Percentiles rank a stretch among this genome's conserved stretches.
phyloP scores from a whole-genome alignment of 495 filamentous ascomycete genomes.

The Chaetomium tenue region DNA sequence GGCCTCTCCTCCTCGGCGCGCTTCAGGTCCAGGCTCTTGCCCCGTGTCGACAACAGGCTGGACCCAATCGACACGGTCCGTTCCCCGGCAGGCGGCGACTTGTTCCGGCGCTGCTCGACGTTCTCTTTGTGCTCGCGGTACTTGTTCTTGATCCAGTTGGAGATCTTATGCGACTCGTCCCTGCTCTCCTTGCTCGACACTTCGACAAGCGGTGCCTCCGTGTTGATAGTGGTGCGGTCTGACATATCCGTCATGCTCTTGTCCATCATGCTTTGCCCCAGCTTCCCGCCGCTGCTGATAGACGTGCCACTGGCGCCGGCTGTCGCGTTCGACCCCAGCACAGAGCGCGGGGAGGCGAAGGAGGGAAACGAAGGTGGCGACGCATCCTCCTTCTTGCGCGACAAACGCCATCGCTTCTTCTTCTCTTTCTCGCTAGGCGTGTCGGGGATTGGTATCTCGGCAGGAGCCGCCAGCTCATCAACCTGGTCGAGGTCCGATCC shows the following conservation, averaged over 20 bases:
- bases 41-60: constrained; percentile 35
- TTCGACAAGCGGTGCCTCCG: constrained; percentile 41
- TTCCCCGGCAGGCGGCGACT: constrained; percentile 45
- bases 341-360: constrained; percentile 48
- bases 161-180: constrained; percentile 64
- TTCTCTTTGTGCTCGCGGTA: constrained; percentile 73
- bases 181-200: constrained; percentile 49
- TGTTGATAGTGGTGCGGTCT: constrained; percentile 40
- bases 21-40: constrained; percentile 47
- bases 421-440: constrained; percentile 64
- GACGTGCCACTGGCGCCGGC: constrained; percentile 70
- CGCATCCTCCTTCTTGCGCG: constrained; percentile 57
- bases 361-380: constrained; percentile 31
- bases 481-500: constrained; percentile 71
- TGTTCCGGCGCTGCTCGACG: constrained; percentile 55
- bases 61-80: constrained; percentile 26
- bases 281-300: constrained; percentile 57
- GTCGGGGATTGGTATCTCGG: constrained; percentile 43
- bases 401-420: constrained; percentile 74
- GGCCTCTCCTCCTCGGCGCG: constrained; percentile 36
- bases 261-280: constrained; percentile 53
- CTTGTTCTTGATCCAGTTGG: constrained; percentile 83
- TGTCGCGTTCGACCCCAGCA: constrained; percentile 57
- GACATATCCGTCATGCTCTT: constrained; percentile 45
- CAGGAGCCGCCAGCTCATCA: constrained; percentile 50